These are phyloP conservation scores for Talaromyces rugulosus DNA, from an alignment of 2,329 filamentous ascomycete genomes.

Conservation along the genomic window DNA sequence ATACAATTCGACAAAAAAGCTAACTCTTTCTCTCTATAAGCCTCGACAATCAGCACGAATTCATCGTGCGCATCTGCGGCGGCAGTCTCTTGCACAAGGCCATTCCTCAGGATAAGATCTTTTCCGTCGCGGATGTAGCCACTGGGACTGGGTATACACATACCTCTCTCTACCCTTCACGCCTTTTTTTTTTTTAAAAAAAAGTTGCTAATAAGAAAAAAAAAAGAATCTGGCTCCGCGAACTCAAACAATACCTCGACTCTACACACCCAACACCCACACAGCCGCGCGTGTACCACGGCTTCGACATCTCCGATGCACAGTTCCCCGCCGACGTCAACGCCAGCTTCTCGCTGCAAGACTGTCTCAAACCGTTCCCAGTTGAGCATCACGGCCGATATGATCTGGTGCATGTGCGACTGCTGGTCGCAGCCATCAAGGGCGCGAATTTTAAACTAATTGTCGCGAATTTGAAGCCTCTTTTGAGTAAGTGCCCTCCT, in stretches of 20 bases:
- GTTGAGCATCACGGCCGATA: constrained; percentile 23
- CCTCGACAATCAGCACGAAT: constrained; percentile 23
- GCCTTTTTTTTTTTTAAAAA: background rate
- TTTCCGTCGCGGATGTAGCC: constrained; percentile 22
- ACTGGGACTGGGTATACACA: constrained; percentile 27
- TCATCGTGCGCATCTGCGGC: constrained; percentile 19
- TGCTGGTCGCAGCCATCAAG: constrained; percentile 24
- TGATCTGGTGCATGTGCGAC: constrained; percentile 28
- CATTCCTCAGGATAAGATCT: constrained; percentile 17
- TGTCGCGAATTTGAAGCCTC: constrained; percentile 21
- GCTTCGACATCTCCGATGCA: constrained; percentile 28
- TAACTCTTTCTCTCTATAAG: constrained; percentile 4
- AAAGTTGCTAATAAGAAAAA: background rate
- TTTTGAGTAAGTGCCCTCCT: constrained; percentile 21
- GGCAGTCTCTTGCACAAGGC: constrained; percentile 20
- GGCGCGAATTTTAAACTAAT: constrained; percentile 18
- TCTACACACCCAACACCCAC: background rate
- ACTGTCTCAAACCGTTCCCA: constrained; percentile 24
- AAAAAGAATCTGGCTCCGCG: constrained; percentile 23
- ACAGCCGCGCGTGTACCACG: constrained; percentile 18
- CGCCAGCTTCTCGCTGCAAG: constrained; percentile 20
- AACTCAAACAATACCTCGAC: constrained; percentile 11
- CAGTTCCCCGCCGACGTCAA: constrained; percentile 21
- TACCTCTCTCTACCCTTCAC: background rate
- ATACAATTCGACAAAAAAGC: background rate